phyloP scores from a whole-genome alignment of 495 filamentous ascomycete species.

The Xylaria intraflava region DNA sequence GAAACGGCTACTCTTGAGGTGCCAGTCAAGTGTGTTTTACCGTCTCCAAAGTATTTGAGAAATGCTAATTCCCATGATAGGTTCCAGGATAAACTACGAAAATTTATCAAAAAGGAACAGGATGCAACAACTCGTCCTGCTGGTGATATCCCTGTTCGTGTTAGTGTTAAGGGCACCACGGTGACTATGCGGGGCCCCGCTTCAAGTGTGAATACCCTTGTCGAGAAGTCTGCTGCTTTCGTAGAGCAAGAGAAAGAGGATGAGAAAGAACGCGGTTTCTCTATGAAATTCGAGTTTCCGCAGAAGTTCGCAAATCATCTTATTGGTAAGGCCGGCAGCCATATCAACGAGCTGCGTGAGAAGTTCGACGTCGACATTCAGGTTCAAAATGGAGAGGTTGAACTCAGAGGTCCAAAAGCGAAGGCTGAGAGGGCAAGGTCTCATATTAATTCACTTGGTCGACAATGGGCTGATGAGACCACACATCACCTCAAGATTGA shows the following conservation, averaged over 20 bases:
- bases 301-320: conserved; percentile 89
- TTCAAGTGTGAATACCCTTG: conserved; percentile 61
- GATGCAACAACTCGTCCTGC: conserved; percentile 47
- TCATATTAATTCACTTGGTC: conserved; percentile 67
- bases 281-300: conserved; percentile 80
- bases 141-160: conserved; percentile 65
- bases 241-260: conserved; percentile 78
- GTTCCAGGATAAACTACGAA: conserved; percentile 67
- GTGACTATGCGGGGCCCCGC: conserved; percentile 72
- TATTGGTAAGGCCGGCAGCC: conserved; percentile 86
- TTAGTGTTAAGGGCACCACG: conserved; percentile 48
- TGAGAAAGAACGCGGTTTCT: conserved; percentile 82
- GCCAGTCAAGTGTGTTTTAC: conserved; percentile 54
- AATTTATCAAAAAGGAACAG: conserved; percentile 72
- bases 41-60: background rate
- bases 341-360: conserved; percentile 90
- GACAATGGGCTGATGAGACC: conserved; percentile 79
- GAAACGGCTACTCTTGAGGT: conserved; percentile 58
- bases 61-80: conserved; percentile 16
- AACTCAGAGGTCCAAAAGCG: conserved; percentile 53
- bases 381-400: conserved; percentile 64
- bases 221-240: conserved; percentile 64
- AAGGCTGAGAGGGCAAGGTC: conserved; percentile 73
- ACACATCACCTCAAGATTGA: conserved; percentile 82
- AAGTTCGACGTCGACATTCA: conserved; percentile 97